Evolutionary conservation across 768 basidiomycete species (phyloP), one percentile per base, ranked within the genome.

Genomic region (Leccinum barrowsii): DNA sequence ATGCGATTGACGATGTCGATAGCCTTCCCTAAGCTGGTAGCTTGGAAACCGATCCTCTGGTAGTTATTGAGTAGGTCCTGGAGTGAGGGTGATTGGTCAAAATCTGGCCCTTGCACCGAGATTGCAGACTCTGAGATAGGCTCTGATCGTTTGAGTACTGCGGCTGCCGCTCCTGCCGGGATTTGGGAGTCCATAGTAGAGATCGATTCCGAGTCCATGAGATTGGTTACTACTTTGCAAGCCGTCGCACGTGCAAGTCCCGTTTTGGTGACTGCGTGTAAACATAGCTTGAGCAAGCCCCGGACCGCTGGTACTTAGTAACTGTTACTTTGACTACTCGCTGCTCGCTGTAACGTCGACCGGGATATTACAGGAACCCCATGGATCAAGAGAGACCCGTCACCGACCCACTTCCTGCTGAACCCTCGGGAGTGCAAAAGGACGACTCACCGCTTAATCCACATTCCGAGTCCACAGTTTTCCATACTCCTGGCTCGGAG

Each of bases 31-130:
- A 99, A 76, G 57, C 91, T 93, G 54, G 87, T 95, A n/a, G 97
- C 97, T 73, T 99, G 97, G 70, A 98, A 99, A 19, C 97, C 97
- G 54, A 98, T 97, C 34, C 86, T 83, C 68, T 90, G 85, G 75
- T 97, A 99, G 66, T 83, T 86, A 35, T 76, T 70, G 40, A 99
- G 74, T 62, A 99, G 82, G 35, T 82, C 76, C 47, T 86, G 78
- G 26, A 99, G 76, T 50, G 85, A 84, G 21, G 84, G 68, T 1
- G 78, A 73, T n/a, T 82, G 70, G 61, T 91, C 89, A 65, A 98
- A 90, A 72, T 95, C 81, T 11, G 97, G 97, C 0, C 97, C 97
- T 69, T 85, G 76, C 19, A 98, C 92, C 3, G 89, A 76, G 13
- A 90, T 73, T 0, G 88, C 83, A 37, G 81, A 75, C 17, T 79